Conservation (phyloP, 495 filamentous ascomycete species). For the Hyphodiscus hymeniophilus region DNA sequence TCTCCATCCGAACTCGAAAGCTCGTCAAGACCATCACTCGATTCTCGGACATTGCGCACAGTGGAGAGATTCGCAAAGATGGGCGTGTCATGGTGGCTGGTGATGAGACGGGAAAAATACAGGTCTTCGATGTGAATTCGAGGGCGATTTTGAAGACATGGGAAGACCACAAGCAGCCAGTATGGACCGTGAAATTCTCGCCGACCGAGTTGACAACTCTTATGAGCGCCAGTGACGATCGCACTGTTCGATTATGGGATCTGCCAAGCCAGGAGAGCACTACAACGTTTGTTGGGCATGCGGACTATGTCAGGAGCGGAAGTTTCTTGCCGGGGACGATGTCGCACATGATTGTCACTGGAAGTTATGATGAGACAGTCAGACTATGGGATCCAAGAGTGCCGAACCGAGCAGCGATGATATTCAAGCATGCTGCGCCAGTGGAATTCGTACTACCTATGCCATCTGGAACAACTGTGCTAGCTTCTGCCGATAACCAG, state of each 20-base stretch:
- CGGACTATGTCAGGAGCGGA: slow-evolving; percentile 84
- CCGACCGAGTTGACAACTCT: slow-evolving; percentile 77
- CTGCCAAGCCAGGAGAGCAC: slow-evolving; percentile 68
- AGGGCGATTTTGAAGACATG: slow-evolving; percentile 93
- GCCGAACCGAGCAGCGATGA: slow-evolving; percentile 57
- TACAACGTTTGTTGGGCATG: slow-evolving; percentile 75
- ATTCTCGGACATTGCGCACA: slow-evolving; percentile 82
- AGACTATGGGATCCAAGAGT: slow-evolving; percentile 86
- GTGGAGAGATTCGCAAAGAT: slow-evolving; percentile 79
- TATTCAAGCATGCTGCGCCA: slow-evolving; percentile 83
- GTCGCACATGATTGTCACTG: slow-evolving; percentile 69
- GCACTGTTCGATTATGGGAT: slow-evolving; percentile 90
- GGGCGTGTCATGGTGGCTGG: slow-evolving; percentile 83
- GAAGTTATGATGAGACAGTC: slow-evolving; percentile 91
- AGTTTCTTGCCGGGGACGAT: slow-evolving; percentile 76
- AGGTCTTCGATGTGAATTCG: slow-evolving; percentile 86
- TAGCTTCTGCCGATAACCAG: slow-evolving; percentile 77
- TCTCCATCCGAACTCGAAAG: slow-evolving; percentile 80
- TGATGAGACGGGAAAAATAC: slow-evolving; percentile 81
- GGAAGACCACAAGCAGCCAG: slow-evolving; percentile 90
- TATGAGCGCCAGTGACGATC: slow-evolving; percentile 81
- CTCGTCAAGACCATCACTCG: slow-evolving; percentile 84
- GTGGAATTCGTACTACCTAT: slow-evolving; percentile 83
- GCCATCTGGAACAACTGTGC: slow-evolving; percentile 73
- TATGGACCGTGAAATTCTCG: slow-evolving; percentile 84